Conservation (phyloP, 176 grass and related monocot species). For the Oryza brachyantha region DNA sequence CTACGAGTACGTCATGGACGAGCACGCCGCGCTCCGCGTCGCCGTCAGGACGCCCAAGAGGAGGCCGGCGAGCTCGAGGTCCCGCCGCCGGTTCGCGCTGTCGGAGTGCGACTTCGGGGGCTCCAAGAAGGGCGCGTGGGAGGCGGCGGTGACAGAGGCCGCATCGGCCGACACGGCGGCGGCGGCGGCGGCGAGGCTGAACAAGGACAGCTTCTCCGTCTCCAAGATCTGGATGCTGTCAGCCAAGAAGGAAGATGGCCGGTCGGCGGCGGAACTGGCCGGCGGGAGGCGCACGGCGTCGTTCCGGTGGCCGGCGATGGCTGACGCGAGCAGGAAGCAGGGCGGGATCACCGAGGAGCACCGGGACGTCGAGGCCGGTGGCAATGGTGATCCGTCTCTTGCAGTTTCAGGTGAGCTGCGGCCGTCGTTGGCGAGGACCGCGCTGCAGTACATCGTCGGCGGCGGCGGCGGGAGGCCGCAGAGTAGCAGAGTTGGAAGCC, state of each 20-base stretch:
- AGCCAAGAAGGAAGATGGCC: not conserved
- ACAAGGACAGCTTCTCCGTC: slow-evolving; percentile 73
- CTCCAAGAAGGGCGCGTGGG: slow-evolving; percentile 55
- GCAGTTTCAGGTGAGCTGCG: too few relatives aligned
- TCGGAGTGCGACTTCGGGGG: slow-evolving; percentile 73
- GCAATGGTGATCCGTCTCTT: slow-evolving; percentile 2
- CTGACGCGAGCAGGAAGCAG: slow-evolving; percentile 18
- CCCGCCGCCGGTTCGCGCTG: slow-evolving; percentile 49
- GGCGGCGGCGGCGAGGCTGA: slow-evolving; percentile 6
- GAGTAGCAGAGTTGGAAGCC: slow-evolving; percentile 11
- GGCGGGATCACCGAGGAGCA: not conserved
- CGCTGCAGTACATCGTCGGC: slow-evolving; percentile 51
- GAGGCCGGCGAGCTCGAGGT: slow-evolving; percentile 29
- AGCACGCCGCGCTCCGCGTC: slow-evolving; percentile 53
- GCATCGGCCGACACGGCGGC: not conserved
- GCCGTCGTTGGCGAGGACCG: slow-evolving; percentile 47
- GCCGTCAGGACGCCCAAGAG: slow-evolving; percentile 66
- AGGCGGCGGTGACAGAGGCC: slow-evolving; percentile 35
- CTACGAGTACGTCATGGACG: slow-evolving; percentile 86
- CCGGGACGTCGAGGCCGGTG: slow-evolving; percentile 43
- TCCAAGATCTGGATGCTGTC: slow-evolving; percentile 74
- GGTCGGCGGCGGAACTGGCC: not conserved
- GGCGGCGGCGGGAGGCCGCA: slow-evolving; percentile 33
- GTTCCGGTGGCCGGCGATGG: slow-evolving; percentile 58
- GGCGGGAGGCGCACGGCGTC: slow-evolving; percentile 47